phyloP scores from a whole-genome alignment of 2,329 filamentous ascomycete genomes.

The Zopfia rhizophila region DNA sequence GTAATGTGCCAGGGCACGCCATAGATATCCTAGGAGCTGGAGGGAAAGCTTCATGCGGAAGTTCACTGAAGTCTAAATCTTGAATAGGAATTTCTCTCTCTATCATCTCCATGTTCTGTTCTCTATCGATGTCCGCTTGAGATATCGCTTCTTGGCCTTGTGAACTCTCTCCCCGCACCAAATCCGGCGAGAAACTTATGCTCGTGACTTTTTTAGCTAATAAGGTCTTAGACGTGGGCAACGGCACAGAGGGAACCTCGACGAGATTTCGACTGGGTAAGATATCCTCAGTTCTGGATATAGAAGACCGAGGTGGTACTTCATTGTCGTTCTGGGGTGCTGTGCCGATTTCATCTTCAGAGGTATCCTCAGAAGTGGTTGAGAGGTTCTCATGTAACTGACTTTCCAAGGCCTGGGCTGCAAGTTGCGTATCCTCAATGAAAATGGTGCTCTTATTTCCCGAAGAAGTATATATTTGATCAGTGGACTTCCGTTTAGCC shows the following conservation, averaged over 20 bases:
- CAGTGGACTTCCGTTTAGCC: not conserved
- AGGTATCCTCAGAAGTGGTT: constrained; percentile 30
- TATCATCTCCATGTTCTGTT: too few species aligned
- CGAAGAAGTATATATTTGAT: not conserved
- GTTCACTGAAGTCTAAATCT: constrained; percentile 29
- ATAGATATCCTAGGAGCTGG: constrained; percentile 36
- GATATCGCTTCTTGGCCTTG: too few species aligned
- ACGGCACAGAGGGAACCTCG: too few species aligned
- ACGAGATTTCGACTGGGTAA: too few species aligned
- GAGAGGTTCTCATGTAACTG: constrained; percentile 47
- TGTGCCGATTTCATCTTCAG: constrained; percentile 4
- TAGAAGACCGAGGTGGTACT: too few species aligned
- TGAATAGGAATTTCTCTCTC: too few species aligned
- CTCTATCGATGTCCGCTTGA: too few species aligned
- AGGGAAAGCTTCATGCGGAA: constrained; percentile 37
- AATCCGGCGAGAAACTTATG: too few species aligned
- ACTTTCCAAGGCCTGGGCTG: constrained; percentile 53
- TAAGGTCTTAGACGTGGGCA: too few species aligned
- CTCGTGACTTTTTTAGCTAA: too few species aligned
- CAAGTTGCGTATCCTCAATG: constrained; percentile 58
- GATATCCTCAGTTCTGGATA: too few species aligned
- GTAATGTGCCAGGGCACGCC: constrained; percentile 26
- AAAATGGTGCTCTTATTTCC: constrained; percentile 25
- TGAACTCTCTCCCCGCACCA: too few species aligned
- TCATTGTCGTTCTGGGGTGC: not conserved